Conservation (phyloP, 768 basidiomycete species). For the Cystobasidiopsis lactophilus region DNA sequence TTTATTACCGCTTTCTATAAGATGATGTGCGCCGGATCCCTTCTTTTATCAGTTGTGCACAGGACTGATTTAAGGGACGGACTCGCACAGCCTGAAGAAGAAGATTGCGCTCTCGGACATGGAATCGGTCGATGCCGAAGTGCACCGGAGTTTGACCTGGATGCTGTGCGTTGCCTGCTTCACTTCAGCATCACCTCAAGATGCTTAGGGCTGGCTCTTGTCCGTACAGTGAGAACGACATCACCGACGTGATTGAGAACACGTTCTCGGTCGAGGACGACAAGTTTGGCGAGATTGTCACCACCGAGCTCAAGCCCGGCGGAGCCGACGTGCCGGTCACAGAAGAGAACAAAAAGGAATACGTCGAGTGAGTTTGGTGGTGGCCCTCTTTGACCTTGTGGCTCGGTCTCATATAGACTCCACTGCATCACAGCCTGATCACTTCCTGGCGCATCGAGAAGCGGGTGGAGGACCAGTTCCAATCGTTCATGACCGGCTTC, state of each 20-base stretch:
- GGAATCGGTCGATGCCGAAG: conserved; percentile 87
- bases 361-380: conserved; percentile 50
- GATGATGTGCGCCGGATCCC: conserved; percentile 62
- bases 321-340: conserved; percentile 73
- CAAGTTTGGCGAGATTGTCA: conserved; percentile 94
- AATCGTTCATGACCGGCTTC: conserved; percentile 99
- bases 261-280: conserved; percentile 94
- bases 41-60: neutral
- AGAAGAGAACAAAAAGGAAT: conserved; percentile 96
- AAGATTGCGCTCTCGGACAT: conserved; percentile 82
- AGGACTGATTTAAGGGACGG: neutral
- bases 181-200: neutral
- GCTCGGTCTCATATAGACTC: neutral
- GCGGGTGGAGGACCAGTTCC: conserved; percentile 95
- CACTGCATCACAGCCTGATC: conserved; percentile 30
- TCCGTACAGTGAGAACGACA: conserved; percentile 65
- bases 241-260: conserved; percentile 92
- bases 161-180: conserved; percentile 52
- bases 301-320: conserved; percentile 76
- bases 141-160: conserved; percentile 90
- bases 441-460: conserved; percentile 94
- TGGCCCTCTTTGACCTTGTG: neutral
- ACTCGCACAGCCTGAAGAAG: conserved; percentile 42
- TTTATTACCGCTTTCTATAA: conserved; percentile 99
- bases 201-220: neutral